Conservation (phyloP, 2,329 filamentous ascomycete species). For the Curvularia hawaiiensis region DNA sequence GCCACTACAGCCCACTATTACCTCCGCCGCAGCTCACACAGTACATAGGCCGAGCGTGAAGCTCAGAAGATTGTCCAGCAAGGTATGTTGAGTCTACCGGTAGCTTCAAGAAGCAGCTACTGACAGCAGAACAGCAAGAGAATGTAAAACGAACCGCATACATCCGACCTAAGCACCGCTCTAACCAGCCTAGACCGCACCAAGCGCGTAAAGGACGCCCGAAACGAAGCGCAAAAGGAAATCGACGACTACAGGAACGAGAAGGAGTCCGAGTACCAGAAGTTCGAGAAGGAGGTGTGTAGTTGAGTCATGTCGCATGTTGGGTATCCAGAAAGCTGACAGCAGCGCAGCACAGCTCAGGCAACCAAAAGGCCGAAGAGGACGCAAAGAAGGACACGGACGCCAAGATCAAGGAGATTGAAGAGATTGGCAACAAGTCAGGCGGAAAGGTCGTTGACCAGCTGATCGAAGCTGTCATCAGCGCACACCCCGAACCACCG, state of each 20-base stretch:
- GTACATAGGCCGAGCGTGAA: conserved; percentile 85
- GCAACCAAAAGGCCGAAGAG: conserved; percentile 76
- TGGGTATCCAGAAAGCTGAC: conserved; percentile 21
- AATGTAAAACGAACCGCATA: conserved; percentile 66
- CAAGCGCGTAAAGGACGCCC: conserved; percentile 95
- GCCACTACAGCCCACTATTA: conserved; percentile 46
- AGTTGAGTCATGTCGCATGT: not conserved
- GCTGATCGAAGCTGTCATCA: conserved; percentile 81
- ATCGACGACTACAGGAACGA: conserved; percentile 88
- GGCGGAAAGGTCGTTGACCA: conserved; percentile 82
- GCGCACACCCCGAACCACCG: conserved; percentile 75
- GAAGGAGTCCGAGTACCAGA: conserved; percentile 95
- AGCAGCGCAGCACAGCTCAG: conserved; percentile 78
- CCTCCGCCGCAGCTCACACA: conserved; percentile 45
- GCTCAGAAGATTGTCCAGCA: conserved; percentile 99
- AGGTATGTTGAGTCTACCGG: conserved; percentile 61
- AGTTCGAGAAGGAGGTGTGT: conserved; percentile 80
- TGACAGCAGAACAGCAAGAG: conserved; percentile 66
- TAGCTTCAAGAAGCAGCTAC: not conserved
- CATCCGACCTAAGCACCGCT: conserved; percentile 18
- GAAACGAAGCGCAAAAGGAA: conserved; percentile 95
- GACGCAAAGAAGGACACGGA: conserved; percentile 82
- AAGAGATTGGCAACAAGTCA: conserved; percentile 77
- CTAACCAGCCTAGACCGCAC: conserved; percentile 72
- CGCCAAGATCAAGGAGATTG: conserved; percentile 79